Percentiles rank a stretch among this genome's conserved stretches.
Evolutionary conservation across 2,329 filamentous ascomycete species (phyloP).

Genomic region (Pyricularia sp.): DNA sequence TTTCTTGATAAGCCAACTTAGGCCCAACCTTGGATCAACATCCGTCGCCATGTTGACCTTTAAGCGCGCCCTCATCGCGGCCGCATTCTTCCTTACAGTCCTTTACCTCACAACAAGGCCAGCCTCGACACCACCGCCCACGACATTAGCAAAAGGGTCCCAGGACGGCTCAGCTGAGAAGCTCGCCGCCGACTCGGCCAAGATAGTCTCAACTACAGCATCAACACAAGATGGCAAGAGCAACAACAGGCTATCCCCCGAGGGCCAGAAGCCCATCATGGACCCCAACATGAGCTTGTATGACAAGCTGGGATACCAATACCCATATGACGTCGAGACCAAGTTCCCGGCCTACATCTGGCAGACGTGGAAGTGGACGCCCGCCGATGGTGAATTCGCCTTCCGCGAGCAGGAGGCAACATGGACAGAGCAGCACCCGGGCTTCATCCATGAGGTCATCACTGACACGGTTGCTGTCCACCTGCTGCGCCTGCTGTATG

Average conservation of each 20-base stretch:
- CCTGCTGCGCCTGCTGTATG: slow-evolving; percentile 79
- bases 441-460: slow-evolving; percentile 93
- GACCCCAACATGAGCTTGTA: slow-evolving; percentile 59
- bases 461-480: slow-evolving; percentile 80
- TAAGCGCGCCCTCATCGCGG: slow-evolving; percentile 63
- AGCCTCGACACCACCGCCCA: slow-evolving; percentile 17
- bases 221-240: slow-evolving; percentile 6
- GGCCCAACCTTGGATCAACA: neutral
- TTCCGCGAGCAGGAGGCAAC: slow-evolving; percentile 81
- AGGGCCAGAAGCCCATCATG: slow-evolving; percentile 51
- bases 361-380: slow-evolving; percentile 95
- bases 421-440: slow-evolving; percentile 80
- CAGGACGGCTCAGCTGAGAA: slow-evolving; percentile 9
- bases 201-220: slow-evolving; percentile 14
- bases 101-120: slow-evolving; percentile 58
- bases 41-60: slow-evolving; percentile 61
- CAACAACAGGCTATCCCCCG: slow-evolving; percentile 11
- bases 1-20: neutral
- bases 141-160: neutral
- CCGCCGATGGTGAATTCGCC: slow-evolving; percentile 65
- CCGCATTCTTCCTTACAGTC: slow-evolving; percentile 58
- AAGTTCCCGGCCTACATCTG: slow-evolving; percentile 98
- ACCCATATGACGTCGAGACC: slow-evolving; percentile 77
- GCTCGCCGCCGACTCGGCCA: slow-evolving; percentile 15
- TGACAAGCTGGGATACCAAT: slow-evolving; percentile 85